A percentile compares a stretch with the other conserved stretches of the same genome.
phyloP scores from a whole-genome alignment of 352 stramenopile species.

The Phytophthora colocasiae region DNA sequence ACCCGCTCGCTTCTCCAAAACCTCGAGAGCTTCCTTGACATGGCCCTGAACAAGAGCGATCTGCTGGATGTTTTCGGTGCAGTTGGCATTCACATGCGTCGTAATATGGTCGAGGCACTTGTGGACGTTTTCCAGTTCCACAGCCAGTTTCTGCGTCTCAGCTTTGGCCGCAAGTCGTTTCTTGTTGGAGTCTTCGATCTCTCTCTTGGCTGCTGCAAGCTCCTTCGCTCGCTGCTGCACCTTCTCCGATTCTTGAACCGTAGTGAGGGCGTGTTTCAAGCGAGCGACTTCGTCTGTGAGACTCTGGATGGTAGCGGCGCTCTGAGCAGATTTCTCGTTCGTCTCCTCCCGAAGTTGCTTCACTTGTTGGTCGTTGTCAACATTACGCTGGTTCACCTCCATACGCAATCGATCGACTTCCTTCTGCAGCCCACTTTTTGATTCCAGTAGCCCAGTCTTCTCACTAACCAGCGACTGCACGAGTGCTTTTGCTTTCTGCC shows the following conservation, averaged over 20 bases:
- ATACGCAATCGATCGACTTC: constrained; percentile 78
- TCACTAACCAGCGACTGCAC: constrained; percentile 72
- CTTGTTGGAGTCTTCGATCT: constrained; percentile 85
- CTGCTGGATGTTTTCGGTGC: constrained; percentile 64
- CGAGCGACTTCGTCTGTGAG: constrained; percentile 67
- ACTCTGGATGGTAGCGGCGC: constrained; percentile 48
- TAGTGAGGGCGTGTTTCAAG: constrained; percentile 62
- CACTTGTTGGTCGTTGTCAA: constrained; percentile 69
- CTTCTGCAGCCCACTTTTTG: constrained; percentile 57
- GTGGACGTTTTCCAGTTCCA: constrained; percentile 77
- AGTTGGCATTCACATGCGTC: constrained; percentile 63
- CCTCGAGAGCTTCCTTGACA: constrained; percentile 69
- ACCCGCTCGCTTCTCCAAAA: constrained; percentile 68
- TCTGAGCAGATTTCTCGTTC: constrained; percentile 56
- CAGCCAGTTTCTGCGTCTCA: constrained; percentile 80
- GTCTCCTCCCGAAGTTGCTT: constrained; percentile 71
- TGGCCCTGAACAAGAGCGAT: constrained; percentile 68
- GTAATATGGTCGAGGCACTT: constrained; percentile 64
- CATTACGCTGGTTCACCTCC: constrained; percentile 81
- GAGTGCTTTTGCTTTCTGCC: constrained; percentile 74
- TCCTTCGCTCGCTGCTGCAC: constrained; percentile 76
- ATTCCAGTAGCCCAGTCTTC: constrained; percentile 61
- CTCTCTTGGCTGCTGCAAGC: constrained; percentile 65
- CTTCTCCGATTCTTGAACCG: constrained; percentile 75
- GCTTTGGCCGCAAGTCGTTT: constrained; percentile 83